A percentile compares a stretch with the other conserved stretches of the same genome.
phyloP scores from a whole-genome alignment of 768 basidiomycete genomes.

The Tephrocybe sp. region DNA sequence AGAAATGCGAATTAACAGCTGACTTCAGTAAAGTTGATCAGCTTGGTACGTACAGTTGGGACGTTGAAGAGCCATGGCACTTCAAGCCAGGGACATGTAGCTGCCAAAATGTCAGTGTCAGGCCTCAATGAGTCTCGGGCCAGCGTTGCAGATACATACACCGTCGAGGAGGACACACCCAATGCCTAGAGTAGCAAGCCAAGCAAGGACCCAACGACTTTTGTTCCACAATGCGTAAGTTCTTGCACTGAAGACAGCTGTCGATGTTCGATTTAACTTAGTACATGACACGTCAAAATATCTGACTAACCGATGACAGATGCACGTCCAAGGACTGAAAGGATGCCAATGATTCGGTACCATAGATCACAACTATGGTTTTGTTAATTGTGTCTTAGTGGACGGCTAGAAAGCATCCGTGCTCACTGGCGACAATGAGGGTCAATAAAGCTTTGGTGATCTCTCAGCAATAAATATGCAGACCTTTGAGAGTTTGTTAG shows the following conservation, averaged over 20 bases:
- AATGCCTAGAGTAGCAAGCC: slow-evolving; percentile 13
- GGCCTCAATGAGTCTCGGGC: too few species aligned
- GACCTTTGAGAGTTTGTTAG: slow-evolving; percentile 14
- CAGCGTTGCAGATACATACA: neutral
- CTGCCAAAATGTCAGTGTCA: neutral
- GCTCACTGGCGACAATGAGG: neutral
- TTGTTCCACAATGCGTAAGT: slow-evolving; percentile 19
- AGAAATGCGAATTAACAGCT: too few species aligned
- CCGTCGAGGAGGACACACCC: slow-evolving; percentile 11
- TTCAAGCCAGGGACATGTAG: slow-evolving; percentile 14
- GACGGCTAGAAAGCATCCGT: neutral
- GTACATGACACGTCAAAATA: neutral
- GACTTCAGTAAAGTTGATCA: too few species aligned
- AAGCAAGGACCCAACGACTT: slow-evolving; percentile 9
- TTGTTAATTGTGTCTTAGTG: neutral
- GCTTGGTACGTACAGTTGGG: slow-evolving; percentile 8
- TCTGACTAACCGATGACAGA: slow-evolving; percentile 17
- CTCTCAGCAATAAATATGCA: neutral
- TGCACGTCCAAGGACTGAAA: slow-evolving; percentile 10
- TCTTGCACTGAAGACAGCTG: slow-evolving; percentile 18
- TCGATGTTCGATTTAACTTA: neutral
- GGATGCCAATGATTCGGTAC: slow-evolving; percentile 10
- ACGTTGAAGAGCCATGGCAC: slow-evolving; percentile 12
- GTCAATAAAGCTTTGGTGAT: neutral
- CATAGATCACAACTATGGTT: slow-evolving; percentile 13